Conservation (phyloP, 2,329 filamentous ascomycete species). For the Colletotrichum filicis region DNA sequence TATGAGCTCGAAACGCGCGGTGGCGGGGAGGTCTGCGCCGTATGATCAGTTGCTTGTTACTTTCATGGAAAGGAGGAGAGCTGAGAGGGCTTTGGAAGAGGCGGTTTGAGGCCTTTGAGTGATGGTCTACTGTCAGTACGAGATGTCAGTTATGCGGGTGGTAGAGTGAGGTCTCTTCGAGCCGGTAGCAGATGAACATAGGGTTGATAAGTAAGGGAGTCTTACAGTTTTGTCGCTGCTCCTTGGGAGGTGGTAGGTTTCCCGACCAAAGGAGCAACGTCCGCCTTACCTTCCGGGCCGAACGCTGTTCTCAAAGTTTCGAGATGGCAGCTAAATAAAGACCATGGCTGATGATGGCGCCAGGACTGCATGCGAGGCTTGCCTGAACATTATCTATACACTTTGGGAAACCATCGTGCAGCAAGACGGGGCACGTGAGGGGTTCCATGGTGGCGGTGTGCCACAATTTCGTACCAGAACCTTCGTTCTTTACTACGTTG, state of each 20-base stretch:
- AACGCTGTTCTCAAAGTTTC: neutral
- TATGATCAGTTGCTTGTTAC: constrained; percentile 15
- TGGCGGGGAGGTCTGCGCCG: constrained; percentile 32
- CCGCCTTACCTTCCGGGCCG: neutral
- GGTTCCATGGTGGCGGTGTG: neutral
- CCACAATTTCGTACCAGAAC: neutral
- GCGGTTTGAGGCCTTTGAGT: neutral
- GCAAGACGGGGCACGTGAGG: neutral
- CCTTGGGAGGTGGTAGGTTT: neutral
- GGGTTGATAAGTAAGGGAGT: neutral
- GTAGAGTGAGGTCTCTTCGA: neutral
- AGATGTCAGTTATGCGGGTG: neutral
- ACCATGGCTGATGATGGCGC: neutral
- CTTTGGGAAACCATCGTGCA: neutral
- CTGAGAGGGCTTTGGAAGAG: no score
- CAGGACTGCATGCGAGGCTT: neutral
- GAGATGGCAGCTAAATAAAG: neutral
- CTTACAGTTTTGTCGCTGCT: neutral
- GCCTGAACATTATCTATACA: neutral
- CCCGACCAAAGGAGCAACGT: neutral
- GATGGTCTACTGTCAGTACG: neutral
- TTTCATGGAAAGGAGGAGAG: neutral
- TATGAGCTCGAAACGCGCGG: constrained; percentile 19
- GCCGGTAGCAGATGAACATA: neutral
- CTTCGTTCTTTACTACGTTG: neutral